Percentiles rank a stretch among this genome's conserved stretches.
Conservation (phyloP, 2,329 filamentous ascomycete genomes). For the Claviceps citrina region DNA sequence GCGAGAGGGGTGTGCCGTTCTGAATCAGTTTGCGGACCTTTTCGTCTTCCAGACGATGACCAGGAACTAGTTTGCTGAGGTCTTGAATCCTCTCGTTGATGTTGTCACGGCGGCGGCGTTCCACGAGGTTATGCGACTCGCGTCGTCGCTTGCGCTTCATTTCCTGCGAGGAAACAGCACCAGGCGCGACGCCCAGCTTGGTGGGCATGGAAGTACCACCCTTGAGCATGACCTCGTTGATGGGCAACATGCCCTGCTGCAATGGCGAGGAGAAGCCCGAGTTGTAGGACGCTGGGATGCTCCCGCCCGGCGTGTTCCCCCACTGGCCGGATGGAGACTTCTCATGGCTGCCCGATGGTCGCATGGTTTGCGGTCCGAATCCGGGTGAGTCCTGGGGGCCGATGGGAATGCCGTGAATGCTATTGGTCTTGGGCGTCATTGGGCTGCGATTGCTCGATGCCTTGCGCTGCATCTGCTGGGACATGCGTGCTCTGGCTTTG, state of each 20-base stretch:
- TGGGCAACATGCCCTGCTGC: constrained; percentile 54
- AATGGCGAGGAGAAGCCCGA: constrained; percentile 80
- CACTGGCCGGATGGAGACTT: constrained; percentile 80
- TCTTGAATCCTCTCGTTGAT: constrained; percentile 99
- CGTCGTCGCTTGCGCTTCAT: constrained; percentile 82
- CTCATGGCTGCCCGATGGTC: constrained; percentile 53
- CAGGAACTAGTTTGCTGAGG: constrained; percentile 79
- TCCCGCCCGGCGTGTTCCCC: constrained; percentile 67
- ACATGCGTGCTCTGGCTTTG: constrained; percentile 45
- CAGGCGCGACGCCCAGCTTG: constrained; percentile 50
- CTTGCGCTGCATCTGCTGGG: constrained; percentile 54
- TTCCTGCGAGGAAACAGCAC: constrained; percentile 63
- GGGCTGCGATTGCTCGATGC: constrained; percentile 62
- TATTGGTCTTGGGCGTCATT: constrained; percentile 74
- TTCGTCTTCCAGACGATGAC: constrained; percentile 87
- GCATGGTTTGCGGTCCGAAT: constrained; percentile 66
- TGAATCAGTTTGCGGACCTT: constrained; percentile 90
- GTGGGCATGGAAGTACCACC: constrained; percentile 79
- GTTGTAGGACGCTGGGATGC: constrained; percentile 71
- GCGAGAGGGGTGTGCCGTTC: constrained; percentile 80
- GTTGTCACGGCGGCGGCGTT: constrained; percentile 86
- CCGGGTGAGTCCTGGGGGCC: constrained; percentile 50
- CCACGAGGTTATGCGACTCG: constrained; percentile 92
- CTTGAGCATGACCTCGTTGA: constrained; percentile 78
- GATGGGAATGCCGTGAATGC: constrained; percentile 57